A percentile compares a stretch with the other conserved stretches of the same genome.
Conservation (phyloP, 2,329 filamentous ascomycete genomes). For the Phialophora macrospora region DNA sequence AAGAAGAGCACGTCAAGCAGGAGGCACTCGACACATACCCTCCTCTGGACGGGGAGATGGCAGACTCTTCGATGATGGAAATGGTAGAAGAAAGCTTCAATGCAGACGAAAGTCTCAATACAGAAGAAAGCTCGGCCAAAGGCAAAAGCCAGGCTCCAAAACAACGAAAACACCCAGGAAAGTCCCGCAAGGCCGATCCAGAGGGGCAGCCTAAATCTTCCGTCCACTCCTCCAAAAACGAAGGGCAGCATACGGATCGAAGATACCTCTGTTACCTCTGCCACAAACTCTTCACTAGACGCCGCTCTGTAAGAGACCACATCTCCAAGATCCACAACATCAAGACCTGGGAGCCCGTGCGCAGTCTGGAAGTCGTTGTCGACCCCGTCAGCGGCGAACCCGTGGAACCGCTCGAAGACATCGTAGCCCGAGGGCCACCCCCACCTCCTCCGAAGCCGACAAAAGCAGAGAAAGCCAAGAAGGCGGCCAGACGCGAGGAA, state of each 20-base stretch:
- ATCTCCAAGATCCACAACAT: constrained; percentile 40
- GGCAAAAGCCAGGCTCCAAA: constrained; percentile 17
- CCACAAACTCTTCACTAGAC: constrained; percentile 39
- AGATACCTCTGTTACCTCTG: constrained; percentile 40
- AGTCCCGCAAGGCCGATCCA: constrained; percentile 33
- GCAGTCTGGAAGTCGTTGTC: constrained; percentile 39
- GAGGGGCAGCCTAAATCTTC: constrained; percentile 29
- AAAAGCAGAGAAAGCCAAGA: constrained; percentile 29
- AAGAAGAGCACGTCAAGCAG: constrained; percentile 29
- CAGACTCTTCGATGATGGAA: constrained; percentile 19
- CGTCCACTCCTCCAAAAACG: constrained; percentile 40
- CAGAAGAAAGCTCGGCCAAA: constrained; percentile 12
- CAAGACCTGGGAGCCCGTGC: constrained; percentile 38
- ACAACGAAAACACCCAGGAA: constrained; percentile 34
- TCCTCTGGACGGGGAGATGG: constrained; percentile 25
- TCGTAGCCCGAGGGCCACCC: constrained; percentile 37
- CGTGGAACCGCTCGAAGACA: constrained; percentile 37
- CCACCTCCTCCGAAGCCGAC: constrained; percentile 32
- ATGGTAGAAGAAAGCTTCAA: constrained; percentile 21
- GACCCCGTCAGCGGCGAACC: constrained; percentile 38
- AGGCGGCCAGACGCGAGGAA: constrained; percentile 22
- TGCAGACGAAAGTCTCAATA: constrained; percentile 15
- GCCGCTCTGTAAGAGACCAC: constrained; percentile 39
- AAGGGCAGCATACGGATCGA: constrained; percentile 40
- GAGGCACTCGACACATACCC: constrained; percentile 31